These are phyloP conservation scores for Jamesozyma spencerorum DNA, from an alignment of 805 yeast species.

Conservation along the genomic window DNA sequence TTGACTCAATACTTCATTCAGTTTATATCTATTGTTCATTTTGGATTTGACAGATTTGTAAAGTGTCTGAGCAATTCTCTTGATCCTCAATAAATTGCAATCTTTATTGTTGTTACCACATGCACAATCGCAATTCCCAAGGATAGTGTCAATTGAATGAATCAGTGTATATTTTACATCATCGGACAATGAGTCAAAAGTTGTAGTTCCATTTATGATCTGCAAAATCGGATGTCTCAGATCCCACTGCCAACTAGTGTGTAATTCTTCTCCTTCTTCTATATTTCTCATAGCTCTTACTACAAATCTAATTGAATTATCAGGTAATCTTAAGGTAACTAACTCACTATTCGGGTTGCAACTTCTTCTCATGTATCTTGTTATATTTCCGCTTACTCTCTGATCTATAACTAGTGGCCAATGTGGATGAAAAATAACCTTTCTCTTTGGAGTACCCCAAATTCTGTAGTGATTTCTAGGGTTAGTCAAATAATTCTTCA, in stretches of 20 bases:
- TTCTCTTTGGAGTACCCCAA: conserved; percentile 62
- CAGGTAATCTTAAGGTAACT: conserved; percentile 34
- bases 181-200: conserved; percentile 49
- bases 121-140: conserved; percentile 55
- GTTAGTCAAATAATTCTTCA: conserved; percentile 52
- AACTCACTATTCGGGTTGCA: conserved; percentile 72
- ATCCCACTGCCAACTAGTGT: conserved; percentile 89
- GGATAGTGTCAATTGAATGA: conserved; percentile 51
- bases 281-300: conserved; percentile 50
- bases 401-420: conserved; percentile 68
- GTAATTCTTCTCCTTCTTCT: conserved; percentile 57
- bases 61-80: conserved; percentile 51
- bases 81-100: conserved; percentile 52
- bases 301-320: conserved; percentile 39
- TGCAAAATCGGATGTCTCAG: conserved; percentile 57
- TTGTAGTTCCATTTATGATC: conserved; percentile 35
- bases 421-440: conserved; percentile 45
- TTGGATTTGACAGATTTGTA: conserved; percentile 46
- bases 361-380: conserved; percentile 66
- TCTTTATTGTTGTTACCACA: conserved; percentile 38
- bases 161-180: conserved; percentile 46
- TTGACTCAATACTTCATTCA: conserved; percentile 30
- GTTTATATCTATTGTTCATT: conserved; percentile 29
- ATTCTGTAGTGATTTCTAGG: conserved; percentile 65
- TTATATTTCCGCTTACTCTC: conserved; percentile 72